Percentiles rank a stretch among this genome's conserved stretches.
Conservation (phyloP, 768 basidiomycete species). For the Pleurotus sapidus region DNA sequence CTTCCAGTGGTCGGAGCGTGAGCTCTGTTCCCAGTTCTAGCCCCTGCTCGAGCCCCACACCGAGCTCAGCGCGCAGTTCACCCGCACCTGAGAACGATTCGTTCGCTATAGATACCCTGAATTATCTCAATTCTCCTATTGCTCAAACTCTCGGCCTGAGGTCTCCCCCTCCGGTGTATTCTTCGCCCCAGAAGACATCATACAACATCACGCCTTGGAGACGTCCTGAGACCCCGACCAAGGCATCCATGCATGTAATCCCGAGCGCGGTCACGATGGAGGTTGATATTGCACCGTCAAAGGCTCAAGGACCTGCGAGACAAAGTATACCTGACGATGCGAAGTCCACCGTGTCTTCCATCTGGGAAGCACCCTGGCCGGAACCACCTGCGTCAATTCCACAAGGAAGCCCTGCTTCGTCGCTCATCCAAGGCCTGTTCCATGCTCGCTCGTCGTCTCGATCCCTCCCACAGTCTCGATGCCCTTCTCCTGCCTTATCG, state of each 20-base stretch:
- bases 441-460: conserved; percentile 15
- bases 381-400: conserved; percentile 23
- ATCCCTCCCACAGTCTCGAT: conserved; percentile 10
- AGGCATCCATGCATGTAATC: background rate
- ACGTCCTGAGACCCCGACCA: background rate
- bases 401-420: conserved; percentile 18
- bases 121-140: conserved; percentile 42
- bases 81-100: conserved; percentile 30
- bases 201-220: conserved; percentile 2
- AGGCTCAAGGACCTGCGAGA: conserved; percentile 14
- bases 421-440: conserved; percentile 19
- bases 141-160: conserved; percentile 39
- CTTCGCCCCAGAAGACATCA: conserved; percentile 5
- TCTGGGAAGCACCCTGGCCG: conserved; percentile 40
- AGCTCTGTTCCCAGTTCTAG: conserved; percentile 17
- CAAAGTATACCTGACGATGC: conserved; percentile 27
- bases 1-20: background rate
- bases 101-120: conserved; percentile 40
- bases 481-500: conserved; percentile 29
- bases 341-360: conserved; percentile 32
- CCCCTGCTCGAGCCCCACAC: conserved; percentile 22
- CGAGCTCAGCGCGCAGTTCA: conserved; percentile 3
- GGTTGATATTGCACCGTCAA: background rate
- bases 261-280: too few relatives aligned
- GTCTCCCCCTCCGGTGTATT: conserved; percentile 14